Base-by-base conservation (phyloP, 2,329 filamentous ascomycete species). In the Trichoderma sp. region DNA sequence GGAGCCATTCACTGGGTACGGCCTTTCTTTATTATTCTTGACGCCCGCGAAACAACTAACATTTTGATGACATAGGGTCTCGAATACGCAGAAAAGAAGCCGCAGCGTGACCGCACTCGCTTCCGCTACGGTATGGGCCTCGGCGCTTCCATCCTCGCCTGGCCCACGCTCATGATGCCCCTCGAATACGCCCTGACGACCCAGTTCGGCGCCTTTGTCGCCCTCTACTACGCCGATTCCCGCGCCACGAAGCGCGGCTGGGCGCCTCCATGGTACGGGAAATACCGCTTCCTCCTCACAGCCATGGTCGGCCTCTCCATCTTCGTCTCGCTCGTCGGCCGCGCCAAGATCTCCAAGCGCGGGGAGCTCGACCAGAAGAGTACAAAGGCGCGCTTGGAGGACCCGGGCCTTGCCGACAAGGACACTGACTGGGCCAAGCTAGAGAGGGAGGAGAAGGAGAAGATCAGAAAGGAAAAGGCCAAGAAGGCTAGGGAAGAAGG, bases 211-310 rank as follows among this genome's bases (percentile, higher is more conserved):
- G 91, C 92, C 47, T 97, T 97, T 80, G 91, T 90, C 68, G 89
- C 89, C 74, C 86, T 97, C 70, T 97, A 97, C 84, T 95, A 95
- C 78, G 89, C 89, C 70, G 94, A 97, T 77, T 85, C 91, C 8
- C 87, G 89, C 33, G 93, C 93, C 16, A 87, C 91, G 10, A 85
- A 86, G 63, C 84, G 85, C 52, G 94, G 94, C 73, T 96, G 92
- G 90, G 90, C 91, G 3, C 94, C 94, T 29, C 77, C 84, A 47
- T 97, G 94, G 94, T 97, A 97, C 79, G 87, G 85, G 70, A 92
- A 90, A 61, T 97, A 97, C 83, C 92, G 95, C 40, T 97, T 97
- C 80, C 90, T 97, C 10, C 85, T 97, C 74, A 97, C 95, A 2
- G 95, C 94, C 78, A 87, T 97, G 71, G 94, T 97, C 33, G 94